These are phyloP conservation scores for Chaetomium sp. DNA, from an alignment of 2,329 filamentous ascomycete genomes.

Conservation along the genomic window DNA sequence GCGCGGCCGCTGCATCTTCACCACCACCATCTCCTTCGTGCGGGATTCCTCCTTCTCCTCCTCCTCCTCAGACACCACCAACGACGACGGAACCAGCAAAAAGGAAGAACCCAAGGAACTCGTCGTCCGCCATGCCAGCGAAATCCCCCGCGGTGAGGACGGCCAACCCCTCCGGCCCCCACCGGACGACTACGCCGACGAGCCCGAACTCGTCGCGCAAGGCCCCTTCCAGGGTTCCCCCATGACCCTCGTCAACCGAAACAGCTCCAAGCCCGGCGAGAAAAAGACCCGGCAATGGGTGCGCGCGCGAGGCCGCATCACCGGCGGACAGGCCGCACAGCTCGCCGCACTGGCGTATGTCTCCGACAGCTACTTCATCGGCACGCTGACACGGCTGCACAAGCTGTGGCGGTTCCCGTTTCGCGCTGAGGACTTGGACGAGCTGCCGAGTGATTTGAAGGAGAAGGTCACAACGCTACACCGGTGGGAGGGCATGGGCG, in stretches of 20 bases:
- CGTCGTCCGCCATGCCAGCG: constrained; percentile 59
- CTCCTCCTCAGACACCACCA: constrained; percentile 22
- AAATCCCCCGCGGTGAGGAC: constrained; percentile 40
- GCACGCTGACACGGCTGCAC: constrained; percentile 76
- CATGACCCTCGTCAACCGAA: constrained; percentile 36
- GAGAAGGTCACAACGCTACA: constrained; percentile 34
- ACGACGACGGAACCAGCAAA: constrained; percentile 29
- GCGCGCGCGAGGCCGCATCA: constrained; percentile 67
- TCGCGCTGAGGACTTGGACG: constrained; percentile 42
- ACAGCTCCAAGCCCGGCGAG: constrained; percentile 50
- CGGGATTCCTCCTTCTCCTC: constrained; percentile 45
- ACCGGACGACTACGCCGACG: constrained; percentile 34
- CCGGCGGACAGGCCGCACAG: constrained; percentile 74
- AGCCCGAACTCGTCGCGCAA: constrained; percentile 44
- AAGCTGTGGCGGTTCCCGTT: constrained; percentile 66
- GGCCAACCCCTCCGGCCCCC: constrained; percentile 19
- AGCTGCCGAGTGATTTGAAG: constrained; percentile 34
- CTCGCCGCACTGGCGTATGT: constrained; percentile 87
- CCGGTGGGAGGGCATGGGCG: constrained; percentile 33
- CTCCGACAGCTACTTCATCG: constrained; percentile 89
- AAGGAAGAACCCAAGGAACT: constrained; percentile 6
- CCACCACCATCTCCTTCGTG: constrained; percentile 86
- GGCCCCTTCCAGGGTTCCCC: constrained; percentile 43
- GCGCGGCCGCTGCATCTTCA: constrained; percentile 84
- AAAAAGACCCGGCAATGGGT: constrained; percentile 70